A percentile compares a stretch with the other conserved stretches of the same genome.
Conservation (phyloP, 2,329 filamentous ascomycete species). For the Bipolaris zeicola region DNA sequence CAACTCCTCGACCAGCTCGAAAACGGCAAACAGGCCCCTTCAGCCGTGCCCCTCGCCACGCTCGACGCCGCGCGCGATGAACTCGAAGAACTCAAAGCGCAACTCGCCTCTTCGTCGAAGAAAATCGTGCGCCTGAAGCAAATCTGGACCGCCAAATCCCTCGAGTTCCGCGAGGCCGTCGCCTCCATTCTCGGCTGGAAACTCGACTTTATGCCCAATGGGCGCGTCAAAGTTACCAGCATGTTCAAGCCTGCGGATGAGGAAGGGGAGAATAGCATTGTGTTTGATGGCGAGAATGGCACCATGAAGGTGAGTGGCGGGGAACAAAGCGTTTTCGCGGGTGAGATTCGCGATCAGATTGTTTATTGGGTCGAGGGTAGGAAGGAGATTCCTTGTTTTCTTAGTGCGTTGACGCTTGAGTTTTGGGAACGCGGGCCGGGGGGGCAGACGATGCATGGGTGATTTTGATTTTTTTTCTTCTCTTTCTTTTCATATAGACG, state of each 20-base stretch:
- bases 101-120: slow-evolving; percentile 72
- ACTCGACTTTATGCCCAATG: slow-evolving; percentile 94
- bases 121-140: slow-evolving; percentile 84
- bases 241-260: slow-evolving; percentile 77
- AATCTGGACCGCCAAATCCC: slow-evolving; percentile 87
- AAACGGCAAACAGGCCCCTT: slow-evolving; percentile 26
- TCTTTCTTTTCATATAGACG: too few relatives aligned
- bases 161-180: slow-evolving; percentile 94
- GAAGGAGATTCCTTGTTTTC: slow-evolving; percentile 90
- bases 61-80: slow-evolving; percentile 77
- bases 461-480: background rate
- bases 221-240: slow-evolving; percentile 88
- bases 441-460: slow-evolving; percentile 27
- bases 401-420: slow-evolving; percentile 88
- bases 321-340: slow-evolving; percentile 82
- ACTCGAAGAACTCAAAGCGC: slow-evolving; percentile 63
- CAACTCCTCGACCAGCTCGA: slow-evolving; percentile 78
- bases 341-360: slow-evolving; percentile 82
- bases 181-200: slow-evolving; percentile 92
- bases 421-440: slow-evolving; percentile 74
- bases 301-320: slow-evolving; percentile 98
- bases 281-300: slow-evolving; percentile 91
- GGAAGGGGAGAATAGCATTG: slow-evolving; percentile 63
- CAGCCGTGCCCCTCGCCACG: slow-evolving; percentile 75
- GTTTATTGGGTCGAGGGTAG: slow-evolving; percentile 95